Conservation (phyloP, 2,329 filamentous ascomycete genomes). For the Microdochium nivale region DNA sequence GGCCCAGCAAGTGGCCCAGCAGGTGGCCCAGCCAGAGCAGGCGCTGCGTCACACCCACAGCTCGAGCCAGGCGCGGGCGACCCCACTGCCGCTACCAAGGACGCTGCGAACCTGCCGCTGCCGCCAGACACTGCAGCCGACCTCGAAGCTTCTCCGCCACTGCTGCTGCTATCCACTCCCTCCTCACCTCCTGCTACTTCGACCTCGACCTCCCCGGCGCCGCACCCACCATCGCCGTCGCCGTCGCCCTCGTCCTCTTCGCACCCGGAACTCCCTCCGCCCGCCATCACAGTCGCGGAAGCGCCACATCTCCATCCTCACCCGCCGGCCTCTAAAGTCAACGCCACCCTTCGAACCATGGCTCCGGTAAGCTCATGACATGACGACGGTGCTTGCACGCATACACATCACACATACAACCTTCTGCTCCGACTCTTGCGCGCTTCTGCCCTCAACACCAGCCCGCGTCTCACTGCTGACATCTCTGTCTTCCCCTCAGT, state of each 20-base stretch:
- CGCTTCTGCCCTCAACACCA: neutral
- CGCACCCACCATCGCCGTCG: slow-evolving; percentile 25
- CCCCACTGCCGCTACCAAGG: neutral
- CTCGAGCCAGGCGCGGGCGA: neutral
- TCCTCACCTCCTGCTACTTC: neutral
- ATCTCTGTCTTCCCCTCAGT: slow-evolving; percentile 7
- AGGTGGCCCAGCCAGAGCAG: slow-evolving; percentile 10
- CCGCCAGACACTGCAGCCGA: neutral
- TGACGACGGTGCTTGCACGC: neutral
- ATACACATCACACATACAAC: neutral
- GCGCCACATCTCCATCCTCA: slow-evolving; percentile 12
- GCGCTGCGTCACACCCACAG: slow-evolving; percentile 5
- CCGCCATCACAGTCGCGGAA: slow-evolving; percentile 15
- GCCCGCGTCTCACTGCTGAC: neutral
- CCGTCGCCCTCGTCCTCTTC: slow-evolving; percentile 26
- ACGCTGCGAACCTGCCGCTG: neutral
- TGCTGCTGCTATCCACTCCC: neutral
- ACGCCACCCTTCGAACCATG: slow-evolving; percentile 33
- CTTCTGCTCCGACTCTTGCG: neutral
- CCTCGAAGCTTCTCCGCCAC: neutral
- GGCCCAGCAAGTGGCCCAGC: slow-evolving; percentile 14
- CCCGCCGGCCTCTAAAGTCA: neutral
- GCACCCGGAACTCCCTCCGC: slow-evolving; percentile 7
- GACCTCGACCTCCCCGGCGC: slow-evolving; percentile 8
- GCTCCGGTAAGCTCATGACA: slow-evolving; percentile 41